Base-by-base conservation (phyloP, 768 basidiomycete species). In the Mycena epipterygia region DNA sequence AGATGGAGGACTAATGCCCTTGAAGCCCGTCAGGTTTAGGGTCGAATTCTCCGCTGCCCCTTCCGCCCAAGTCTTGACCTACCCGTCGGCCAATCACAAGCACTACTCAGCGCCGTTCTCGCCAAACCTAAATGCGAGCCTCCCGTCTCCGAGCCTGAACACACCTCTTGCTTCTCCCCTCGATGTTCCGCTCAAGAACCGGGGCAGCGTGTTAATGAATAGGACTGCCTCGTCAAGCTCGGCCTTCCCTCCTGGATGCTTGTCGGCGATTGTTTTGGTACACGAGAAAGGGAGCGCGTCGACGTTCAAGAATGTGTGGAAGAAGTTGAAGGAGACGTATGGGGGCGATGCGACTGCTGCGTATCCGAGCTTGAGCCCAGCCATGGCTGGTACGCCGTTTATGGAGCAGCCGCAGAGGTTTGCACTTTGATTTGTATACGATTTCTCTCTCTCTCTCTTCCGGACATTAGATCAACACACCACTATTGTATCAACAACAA, bases 221-320 rank as follows among this genome's bases (percentile, higher is more conserved):
- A 73, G 68, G 44, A 66, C 76, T 16, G 62, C 68, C 30, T 71
- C 74, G 56, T 74, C 78, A 19, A 68, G 72, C 59, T 63, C 75
- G 30, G 73, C 67, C 61, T 77, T 83, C 46, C 84, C 85, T 16
- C 77, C 79, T 16, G 86, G 83, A 2, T 83, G 82, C 73, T 70
- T 76, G 64, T 93, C 93, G 48, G 90, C 89, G 48, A 88, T 97
- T 70, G 90, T 91, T 63, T 82, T 99, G 74, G 87, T 94, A 27
- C 91, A 94, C 72, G 96, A 98, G 84, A 98, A 96, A 80, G 97
- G 97, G 29, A 94, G 95, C 8, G 87, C 93, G 77, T 92, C 95
- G 63, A 91, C 93, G 52, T 97, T 98, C 84, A 92, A 91, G 79
- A 83, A 86, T 7, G 85, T 96, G 14, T 94, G 92, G 84, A 88